Evolutionary conservation across 371 early-diverging fungal species (phyloP).

Genomic region (Chytridium lagenaria): DNA sequence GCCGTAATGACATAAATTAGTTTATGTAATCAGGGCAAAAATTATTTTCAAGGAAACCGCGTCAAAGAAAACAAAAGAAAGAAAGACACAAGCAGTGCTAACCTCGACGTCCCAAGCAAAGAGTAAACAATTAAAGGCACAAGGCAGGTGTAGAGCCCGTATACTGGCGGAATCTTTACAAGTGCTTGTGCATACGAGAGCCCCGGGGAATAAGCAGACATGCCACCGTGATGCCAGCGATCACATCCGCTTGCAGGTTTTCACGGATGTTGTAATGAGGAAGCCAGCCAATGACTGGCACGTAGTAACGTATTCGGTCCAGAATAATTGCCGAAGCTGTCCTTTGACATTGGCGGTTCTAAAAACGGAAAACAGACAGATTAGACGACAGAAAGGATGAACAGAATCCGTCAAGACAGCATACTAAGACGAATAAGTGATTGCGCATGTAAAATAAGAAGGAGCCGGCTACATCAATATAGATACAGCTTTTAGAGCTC

Average conservation of each 20-base stretch:
- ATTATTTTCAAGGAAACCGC: neutral
- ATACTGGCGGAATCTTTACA: conserved; percentile 81
- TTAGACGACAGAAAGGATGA: conserved; percentile 5
- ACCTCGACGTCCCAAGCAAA: conserved; percentile 89
- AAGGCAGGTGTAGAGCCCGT: conserved; percentile 86
- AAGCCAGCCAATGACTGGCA: conserved; percentile 88
- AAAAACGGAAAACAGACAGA: neutral
- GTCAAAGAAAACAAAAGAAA: conserved; percentile 2
- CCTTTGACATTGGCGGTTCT: conserved; percentile 15
- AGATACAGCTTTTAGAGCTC: too few relatives aligned
- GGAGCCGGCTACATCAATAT: too few relatives aligned
- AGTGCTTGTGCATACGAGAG: conserved; percentile 85
- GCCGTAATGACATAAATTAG: too few relatives aligned
- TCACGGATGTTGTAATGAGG: conserved; percentile 65
- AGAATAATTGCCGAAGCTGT: conserved; percentile 2
- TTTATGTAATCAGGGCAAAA: neutral
- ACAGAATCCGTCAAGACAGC: neutral
- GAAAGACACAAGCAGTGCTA: conserved; percentile 13
- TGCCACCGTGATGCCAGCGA: conserved; percentile 88
- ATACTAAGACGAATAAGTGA: neutral
- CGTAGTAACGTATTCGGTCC: conserved; percentile 79
- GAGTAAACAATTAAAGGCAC: conserved; percentile 86
- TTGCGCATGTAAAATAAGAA: too few relatives aligned
- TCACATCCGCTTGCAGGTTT: conserved; percentile 62
- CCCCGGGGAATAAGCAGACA: conserved; percentile 86